Evolutionary conservation across 2,329 filamentous ascomycete genomes (phyloP).

Genomic region (Colletotrichum acutatum): DNA sequence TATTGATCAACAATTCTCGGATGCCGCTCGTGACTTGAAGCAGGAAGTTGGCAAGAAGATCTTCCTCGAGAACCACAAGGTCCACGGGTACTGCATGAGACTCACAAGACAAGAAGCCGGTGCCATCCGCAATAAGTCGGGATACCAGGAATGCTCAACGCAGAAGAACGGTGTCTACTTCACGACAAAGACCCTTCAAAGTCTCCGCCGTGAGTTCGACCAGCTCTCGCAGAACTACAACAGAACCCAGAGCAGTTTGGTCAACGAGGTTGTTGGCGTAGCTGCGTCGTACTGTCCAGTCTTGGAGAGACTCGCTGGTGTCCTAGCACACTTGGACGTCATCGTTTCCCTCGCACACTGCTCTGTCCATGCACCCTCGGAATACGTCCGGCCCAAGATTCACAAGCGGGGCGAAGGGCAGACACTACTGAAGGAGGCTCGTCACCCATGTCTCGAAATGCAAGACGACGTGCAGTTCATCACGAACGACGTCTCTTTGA

Average conservation of each 20-base stretch:
- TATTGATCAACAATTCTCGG: constrained; percentile 84
- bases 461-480: constrained; percentile 99
- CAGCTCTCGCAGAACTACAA: constrained; percentile 96
- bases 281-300: constrained; percentile 95
- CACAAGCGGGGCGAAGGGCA: constrained; percentile 88
- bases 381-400: constrained; percentile 91
- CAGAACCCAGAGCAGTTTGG: constrained; percentile 89
- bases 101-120: constrained; percentile 91
- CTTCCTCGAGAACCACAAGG: constrained; percentile 94
- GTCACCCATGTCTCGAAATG: constrained; percentile 98
- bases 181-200: constrained; percentile 84
- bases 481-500: constrained; percentile 91
- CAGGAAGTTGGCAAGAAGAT: constrained; percentile 99
- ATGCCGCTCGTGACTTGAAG: constrained; percentile 81
- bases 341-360: constrained; percentile 94
- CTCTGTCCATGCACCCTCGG: constrained; percentile 89
- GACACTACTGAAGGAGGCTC: constrained; percentile 90
- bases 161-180: constrained; percentile 99
- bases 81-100: constrained; percentile 96
- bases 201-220: constrained; percentile 89
- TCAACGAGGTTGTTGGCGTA: constrained; percentile 91
- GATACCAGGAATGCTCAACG: constrained; percentile 94
- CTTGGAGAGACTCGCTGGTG: constrained; percentile 86
- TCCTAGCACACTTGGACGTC: constrained; percentile 94
- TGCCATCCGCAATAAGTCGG: constrained; percentile 90